phyloP scores from a whole-genome alignment of 139 green algal species.

The Micractinium sp. region DNA sequence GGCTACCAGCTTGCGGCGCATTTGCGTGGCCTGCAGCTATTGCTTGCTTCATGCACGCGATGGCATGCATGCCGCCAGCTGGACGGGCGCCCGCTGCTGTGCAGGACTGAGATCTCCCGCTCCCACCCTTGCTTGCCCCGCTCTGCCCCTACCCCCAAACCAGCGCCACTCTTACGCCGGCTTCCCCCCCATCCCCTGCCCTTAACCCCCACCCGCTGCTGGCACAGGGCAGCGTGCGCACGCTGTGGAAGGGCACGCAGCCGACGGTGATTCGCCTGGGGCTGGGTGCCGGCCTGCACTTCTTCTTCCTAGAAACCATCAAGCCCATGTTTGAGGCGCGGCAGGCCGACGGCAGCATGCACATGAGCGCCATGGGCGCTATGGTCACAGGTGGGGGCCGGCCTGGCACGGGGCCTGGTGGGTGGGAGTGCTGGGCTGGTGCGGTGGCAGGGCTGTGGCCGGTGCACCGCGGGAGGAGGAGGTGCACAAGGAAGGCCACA shows the following conservation, averaged over 20 bases:
- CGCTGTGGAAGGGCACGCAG: slow-evolving; percentile 78
- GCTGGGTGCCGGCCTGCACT: slow-evolving; percentile 80
- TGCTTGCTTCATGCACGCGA: no score
- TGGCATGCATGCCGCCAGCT: no score
- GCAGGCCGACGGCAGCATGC: slow-evolving; percentile 18
- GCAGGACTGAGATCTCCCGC: background rate
- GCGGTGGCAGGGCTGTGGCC: no score
- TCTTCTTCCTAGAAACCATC: slow-evolving; percentile 71
- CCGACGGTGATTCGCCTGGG: slow-evolving; percentile 79
- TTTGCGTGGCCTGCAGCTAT: no score
- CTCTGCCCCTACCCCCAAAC: background rate
- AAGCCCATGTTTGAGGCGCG: slow-evolving; percentile 57
- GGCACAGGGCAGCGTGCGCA: slow-evolving; percentile 36
- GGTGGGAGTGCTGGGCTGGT: background rate
- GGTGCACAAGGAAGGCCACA: no score
- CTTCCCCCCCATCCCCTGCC: background rate
- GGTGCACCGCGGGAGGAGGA: no score
- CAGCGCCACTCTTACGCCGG: background rate
- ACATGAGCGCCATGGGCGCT: slow-evolving; percentile 26
- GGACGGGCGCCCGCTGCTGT: background rate
- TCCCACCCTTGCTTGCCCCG: background rate
- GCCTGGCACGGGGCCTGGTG: background rate
- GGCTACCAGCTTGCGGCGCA: no score
- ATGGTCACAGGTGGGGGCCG: slow-evolving; percentile 35
- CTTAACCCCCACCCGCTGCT: background rate